Evolutionary conservation across 2,329 filamentous ascomycete species (phyloP).

Genomic region (Dissoconium aciculare): DNA sequence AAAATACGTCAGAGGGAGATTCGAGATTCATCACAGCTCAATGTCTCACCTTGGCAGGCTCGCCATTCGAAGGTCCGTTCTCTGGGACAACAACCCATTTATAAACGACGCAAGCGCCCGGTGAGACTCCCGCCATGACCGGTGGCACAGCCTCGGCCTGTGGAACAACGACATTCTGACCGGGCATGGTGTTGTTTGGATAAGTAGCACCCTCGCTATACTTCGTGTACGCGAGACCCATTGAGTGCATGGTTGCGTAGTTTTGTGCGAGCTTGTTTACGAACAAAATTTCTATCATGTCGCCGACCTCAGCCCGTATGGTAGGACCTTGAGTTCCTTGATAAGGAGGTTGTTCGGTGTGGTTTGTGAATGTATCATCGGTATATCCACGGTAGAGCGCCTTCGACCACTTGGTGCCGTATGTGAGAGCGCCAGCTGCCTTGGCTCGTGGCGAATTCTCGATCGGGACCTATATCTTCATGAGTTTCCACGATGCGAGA

Average conservation of each 20-base stretch:
- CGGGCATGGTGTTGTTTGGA: conserved; percentile 13
- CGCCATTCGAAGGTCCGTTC: conserved; percentile 8
- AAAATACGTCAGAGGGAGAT: not conserved
- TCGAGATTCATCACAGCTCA: not conserved
- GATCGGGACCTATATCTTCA: conserved; percentile 9
- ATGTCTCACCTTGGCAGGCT: conserved; percentile 6
- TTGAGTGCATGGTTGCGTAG: conserved; percentile 18
- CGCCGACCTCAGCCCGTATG: conserved; percentile 16
- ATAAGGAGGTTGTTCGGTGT: conserved; percentile 15
- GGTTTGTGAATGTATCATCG: conserved; percentile 14
- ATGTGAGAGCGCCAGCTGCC: conserved; percentile 7
- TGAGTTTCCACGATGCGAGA: no score
- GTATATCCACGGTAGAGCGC: conserved; percentile 23
- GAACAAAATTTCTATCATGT: conserved; percentile 19
- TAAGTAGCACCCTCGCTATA: conserved; percentile 14
- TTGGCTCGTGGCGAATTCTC: conserved; percentile 10
- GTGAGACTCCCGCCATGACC: conserved; percentile 5
- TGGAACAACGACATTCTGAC: conserved; percentile 6
- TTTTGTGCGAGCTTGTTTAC: conserved; percentile 14
- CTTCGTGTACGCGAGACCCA: conserved; percentile 17
- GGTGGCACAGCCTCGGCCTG: conserved; percentile 13
- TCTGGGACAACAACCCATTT: conserved; percentile 15
- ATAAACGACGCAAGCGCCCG: conserved; percentile 16
- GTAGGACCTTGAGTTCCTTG: conserved; percentile 17
- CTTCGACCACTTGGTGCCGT: conserved; percentile 18